Base-by-base conservation (phyloP, 1,284 basidiomycete genomes). In the Sanguinoderma infundibulare region DNA sequence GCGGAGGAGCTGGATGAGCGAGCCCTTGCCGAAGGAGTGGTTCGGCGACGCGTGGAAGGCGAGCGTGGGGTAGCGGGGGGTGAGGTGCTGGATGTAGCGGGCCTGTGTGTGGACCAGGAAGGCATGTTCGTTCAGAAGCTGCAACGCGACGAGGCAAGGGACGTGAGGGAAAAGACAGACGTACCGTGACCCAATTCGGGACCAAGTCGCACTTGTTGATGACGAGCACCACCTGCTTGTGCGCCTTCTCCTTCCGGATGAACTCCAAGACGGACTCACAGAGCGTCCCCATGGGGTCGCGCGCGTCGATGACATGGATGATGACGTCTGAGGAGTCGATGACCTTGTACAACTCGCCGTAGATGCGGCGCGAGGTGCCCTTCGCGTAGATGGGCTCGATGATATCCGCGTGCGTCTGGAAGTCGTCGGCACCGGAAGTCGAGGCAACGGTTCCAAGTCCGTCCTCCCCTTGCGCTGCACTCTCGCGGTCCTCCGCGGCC, bases 141-240 rank as follows among this genome's bases (percentile, higher is more conserved):
- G n/a, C n/a, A n/a, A n/a, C n/a, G n/a, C n/a, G n/a, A n/a, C n/a
- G n/a, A n/a, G n/a, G n/a, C n/a, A n/a, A n/a, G n/a, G n/a, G n/a
- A 59, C 57, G 59, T 68, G 62, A 61, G 65, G 38, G 62, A 7
- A 22, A n/a, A 36, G 60, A 71, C 39, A 38, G 24, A 86, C 94
- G 80, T 78, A 98, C 96, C 32, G 97, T 98, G 47, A 98, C 97
- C 98, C 98, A 99, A 68, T 95, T 98, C 5, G 97, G 98, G 9
- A 99, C 96, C 53, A 99, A 80, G 78, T 98, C 97, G 74, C 98
- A 98, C 81, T 99, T 99, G 84, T 99, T 99, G 69, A 99, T 88
- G 52, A 99, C 86, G 64, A 98, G 90, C 17, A 99, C 94, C 62
- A 99, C 87, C 75, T 98, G 96, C 78, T 99, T 99, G 79, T 98